Evolutionary conservation across 1,284 basidiomycete species (phyloP), one percentile per base, ranked within the genome.

Genomic region (Ceratobasidium theobromae): DNA sequence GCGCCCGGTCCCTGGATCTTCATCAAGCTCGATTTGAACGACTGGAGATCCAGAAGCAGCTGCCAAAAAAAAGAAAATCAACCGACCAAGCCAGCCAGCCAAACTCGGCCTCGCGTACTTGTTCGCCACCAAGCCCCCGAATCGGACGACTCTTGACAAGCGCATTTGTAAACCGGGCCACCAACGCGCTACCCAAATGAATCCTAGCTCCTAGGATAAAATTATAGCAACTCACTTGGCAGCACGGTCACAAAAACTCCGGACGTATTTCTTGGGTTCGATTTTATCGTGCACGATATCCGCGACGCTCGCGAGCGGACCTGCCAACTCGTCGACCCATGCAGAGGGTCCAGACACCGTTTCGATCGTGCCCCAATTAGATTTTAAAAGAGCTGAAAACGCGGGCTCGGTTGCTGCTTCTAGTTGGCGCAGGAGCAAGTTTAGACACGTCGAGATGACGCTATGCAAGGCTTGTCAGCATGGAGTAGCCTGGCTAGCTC

Each of bases 21-120:
- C n/a, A 89, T 74, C 18, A 98, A 78, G 74, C 86, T 91, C 0
- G 86, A 83, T 76, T 95, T 95, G 72, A 98, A 78, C 4, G 84
- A 83, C 76, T 94, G 91, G n/a, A 97, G 80, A 75, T 98, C 95
- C 46, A 98, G 88, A 38, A 98, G 79, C 12, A 97, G 84, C 91
- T 98, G 73, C n/a, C n/a, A n/a, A n/a, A n/a, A n/a, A n/a, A n/a
- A n/a, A n/a, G n/a, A n/a, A n/a, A n/a, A n/a, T n/a, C n/a, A n/a
- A n/a, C n/a, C n/a, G n/a, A n/a, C n/a, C n/a, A n/a, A n/a, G n/a
- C n/a, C n/a, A n/a, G n/a, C n/a, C n/a, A n/a, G n/a, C n/a, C n/a
- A n/a, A n/a, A n/a, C n/a, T n/a, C n/a, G n/a, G n/a, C n/a, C n/a
- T n/a, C n/a, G n/a, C n/a, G n/a, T n/a, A 93, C 93, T 82, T 96